These are phyloP conservation scores for Seiridium cupressi DNA, from an alignment of 2,329 filamentous ascomycete species.

Conservation along the genomic window DNA sequence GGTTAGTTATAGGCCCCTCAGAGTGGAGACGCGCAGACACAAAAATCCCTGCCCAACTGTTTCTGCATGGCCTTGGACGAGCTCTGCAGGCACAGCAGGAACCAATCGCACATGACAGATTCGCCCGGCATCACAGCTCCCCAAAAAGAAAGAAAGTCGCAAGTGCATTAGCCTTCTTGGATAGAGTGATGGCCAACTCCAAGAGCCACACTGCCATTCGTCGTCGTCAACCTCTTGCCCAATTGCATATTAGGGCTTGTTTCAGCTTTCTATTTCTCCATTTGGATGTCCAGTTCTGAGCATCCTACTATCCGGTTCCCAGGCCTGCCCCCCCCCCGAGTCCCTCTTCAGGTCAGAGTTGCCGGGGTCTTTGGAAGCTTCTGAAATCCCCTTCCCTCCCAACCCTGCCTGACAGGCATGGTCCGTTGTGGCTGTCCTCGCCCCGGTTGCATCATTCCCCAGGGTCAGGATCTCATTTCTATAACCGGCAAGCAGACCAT, in stretches of 20 bases:
- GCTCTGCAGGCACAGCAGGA: conserved; percentile 9
- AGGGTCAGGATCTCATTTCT: conserved; percentile 43
- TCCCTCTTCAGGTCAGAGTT: conserved; percentile 27
- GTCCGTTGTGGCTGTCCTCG: conserved; percentile 30
- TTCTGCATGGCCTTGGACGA: conserved; percentile 7
- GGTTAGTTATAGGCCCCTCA: conserved; percentile 31
- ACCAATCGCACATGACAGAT: conserved; percentile 7
- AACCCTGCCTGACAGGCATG: conserved; percentile 29
- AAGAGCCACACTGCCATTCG: background rate
- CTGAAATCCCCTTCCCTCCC: conserved; percentile 30
- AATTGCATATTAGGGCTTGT: conserved; percentile 41
- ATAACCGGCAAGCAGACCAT: conserved; percentile 50
- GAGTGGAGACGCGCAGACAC: conserved; percentile 28
- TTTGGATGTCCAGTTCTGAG: conserved; percentile 35
- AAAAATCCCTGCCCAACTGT: conserved; percentile 7
- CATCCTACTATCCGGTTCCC: conserved; percentile 38
- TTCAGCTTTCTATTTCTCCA: conserved; percentile 40
- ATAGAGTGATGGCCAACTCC: conserved; percentile 19
- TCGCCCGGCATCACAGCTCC: conserved; percentile 3
- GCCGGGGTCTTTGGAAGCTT: conserved; percentile 24
- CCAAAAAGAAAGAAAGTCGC: conserved; percentile 11
- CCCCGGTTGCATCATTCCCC: conserved; percentile 41
- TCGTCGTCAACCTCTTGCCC: conserved; percentile 29
- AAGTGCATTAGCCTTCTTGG: conserved; percentile 24
- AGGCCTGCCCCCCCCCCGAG: conserved; percentile 23